phyloP scores from a whole-genome alignment of 768 basidiomycete species.

The Psilocybe tampanensis region DNA sequence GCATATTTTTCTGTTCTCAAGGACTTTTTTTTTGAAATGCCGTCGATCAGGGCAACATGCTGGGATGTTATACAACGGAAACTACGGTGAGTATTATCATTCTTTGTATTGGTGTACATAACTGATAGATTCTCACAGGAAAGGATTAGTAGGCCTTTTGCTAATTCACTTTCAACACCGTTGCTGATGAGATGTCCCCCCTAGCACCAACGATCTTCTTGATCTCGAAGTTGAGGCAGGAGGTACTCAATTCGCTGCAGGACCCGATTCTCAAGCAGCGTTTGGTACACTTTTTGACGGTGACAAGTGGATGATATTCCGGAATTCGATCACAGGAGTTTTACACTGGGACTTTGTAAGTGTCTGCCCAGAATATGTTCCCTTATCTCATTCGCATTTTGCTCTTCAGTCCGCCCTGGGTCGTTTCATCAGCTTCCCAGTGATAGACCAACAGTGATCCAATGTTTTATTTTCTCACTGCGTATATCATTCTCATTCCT shows the following conservation, averaged over 20 bases:
- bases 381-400: conserved; percentile 1
- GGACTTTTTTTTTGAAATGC: neutral
- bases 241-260: conserved; percentile 59
- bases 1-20: neutral
- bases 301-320: conserved; percentile 71
- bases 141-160: conserved; percentile 42
- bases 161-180: neutral
- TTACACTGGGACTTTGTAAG: conserved; percentile 76
- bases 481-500: neutral
- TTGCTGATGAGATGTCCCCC: neutral
- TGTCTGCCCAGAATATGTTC: conserved; percentile 5
- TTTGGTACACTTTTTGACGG: conserved; percentile 61
- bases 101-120: neutral
- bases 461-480: neutral
- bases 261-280: conserved; percentile 41
- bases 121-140: conserved; percentile 25
- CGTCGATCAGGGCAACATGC: conserved; percentile 49
- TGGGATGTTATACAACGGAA: conserved; percentile 73
- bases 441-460: conserved; percentile 44
- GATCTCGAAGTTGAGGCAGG: conserved; percentile 62
- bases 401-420: conserved; percentile 56
- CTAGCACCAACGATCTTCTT: conserved; percentile 63
- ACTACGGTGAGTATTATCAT: conserved; percentile 50
- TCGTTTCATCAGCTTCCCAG: conserved; percentile 70
- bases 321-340: conserved; percentile 54